Conservation (phyloP, 164 flowering plant genomes). For the Platanus orientalis region DNA sequence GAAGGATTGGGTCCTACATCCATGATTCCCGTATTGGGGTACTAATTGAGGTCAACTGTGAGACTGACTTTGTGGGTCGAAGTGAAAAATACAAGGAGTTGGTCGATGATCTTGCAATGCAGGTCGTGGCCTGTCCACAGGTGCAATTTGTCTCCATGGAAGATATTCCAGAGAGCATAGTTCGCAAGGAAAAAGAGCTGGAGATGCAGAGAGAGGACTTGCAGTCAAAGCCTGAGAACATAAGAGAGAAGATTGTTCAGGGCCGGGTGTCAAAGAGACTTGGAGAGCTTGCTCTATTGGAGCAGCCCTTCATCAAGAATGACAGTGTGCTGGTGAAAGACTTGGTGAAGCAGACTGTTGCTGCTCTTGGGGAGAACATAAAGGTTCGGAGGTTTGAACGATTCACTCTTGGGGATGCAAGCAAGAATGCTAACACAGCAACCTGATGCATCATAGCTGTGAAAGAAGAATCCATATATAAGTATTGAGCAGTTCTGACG, state of each 20-base stretch:
- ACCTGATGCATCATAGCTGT: conserved; percentile 23
- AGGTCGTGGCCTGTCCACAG: conserved; percentile 87
- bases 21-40: conserved; percentile 95
- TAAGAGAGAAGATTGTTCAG: conserved; percentile 86
- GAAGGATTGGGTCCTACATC: conserved; percentile 88
- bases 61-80: conserved; percentile 95
- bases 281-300: conserved; percentile 84
- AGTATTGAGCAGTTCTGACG: not conserved
- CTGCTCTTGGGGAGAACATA: conserved; percentile 89
- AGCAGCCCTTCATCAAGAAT: conserved; percentile 86
- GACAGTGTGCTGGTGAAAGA: conserved; percentile 82
- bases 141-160: conserved; percentile 78
- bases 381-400: conserved; percentile 77
- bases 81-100: conserved; percentile 83
- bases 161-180: conserved; percentile 60
- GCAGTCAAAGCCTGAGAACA: conserved; percentile 82
- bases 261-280: conserved; percentile 92
- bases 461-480: not conserved
- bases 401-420: conserved; percentile 79
- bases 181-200: conserved; percentile 62
- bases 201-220: conserved; percentile 98
- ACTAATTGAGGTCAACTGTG: conserved; percentile 92
- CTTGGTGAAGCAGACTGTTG: conserved; percentile 89
- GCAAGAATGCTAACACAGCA: conserved; percentile 20
- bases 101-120: conserved; percentile 98